phyloP scores from a whole-genome alignment of 164 flowering plant species.

The Macadamia tetraphylla region DNA sequence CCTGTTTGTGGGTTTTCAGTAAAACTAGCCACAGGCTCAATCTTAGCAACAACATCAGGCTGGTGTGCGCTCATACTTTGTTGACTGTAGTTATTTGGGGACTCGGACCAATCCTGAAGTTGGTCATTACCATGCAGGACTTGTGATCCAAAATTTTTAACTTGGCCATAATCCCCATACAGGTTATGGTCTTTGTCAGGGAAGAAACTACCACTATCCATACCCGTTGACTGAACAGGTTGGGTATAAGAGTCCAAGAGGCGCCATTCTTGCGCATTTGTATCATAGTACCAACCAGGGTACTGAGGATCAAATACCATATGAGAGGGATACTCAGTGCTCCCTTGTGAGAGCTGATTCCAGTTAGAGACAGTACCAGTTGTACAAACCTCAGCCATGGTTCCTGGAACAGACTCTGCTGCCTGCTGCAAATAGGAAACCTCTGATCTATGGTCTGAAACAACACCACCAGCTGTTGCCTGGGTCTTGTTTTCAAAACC shows the following conservation, averaged over 20 bases:
- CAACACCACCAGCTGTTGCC: constrained; percentile 13
- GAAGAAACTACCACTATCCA: constrained; percentile 17
- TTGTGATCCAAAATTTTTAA: constrained; percentile 26
- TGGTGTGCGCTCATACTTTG: constrained; percentile 34
- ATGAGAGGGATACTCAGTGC: constrained; percentile 54
- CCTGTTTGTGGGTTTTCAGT: constrained; percentile 28
- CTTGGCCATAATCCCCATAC: constrained; percentile 27
- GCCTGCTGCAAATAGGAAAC: constrained; percentile 46
- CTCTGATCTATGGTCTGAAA: constrained; percentile 31
- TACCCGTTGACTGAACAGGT: constrained; percentile 24
- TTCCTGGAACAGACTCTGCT: constrained; percentile 37
- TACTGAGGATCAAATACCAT: constrained; percentile 80
- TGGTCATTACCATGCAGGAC: constrained; percentile 21
- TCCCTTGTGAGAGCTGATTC: constrained; percentile 41
- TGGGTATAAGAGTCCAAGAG: constrained; percentile 40
- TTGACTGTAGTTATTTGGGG: constrained; percentile 28
- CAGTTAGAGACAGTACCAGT: constrained; percentile 26
- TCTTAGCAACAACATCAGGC: constrained; percentile 24
- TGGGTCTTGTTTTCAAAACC: constrained; percentile 8
- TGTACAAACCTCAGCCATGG: constrained; percentile 27
- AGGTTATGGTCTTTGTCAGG: constrained; percentile 16
- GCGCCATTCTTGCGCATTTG: constrained; percentile 51
- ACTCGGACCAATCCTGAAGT: constrained; percentile 35
- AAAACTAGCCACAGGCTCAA: constrained; percentile 16
- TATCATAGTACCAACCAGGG: constrained; percentile 83